Base-by-base conservation (phyloP, 2,329 filamentous ascomycete species). In the Chaetomium sp. region DNA sequence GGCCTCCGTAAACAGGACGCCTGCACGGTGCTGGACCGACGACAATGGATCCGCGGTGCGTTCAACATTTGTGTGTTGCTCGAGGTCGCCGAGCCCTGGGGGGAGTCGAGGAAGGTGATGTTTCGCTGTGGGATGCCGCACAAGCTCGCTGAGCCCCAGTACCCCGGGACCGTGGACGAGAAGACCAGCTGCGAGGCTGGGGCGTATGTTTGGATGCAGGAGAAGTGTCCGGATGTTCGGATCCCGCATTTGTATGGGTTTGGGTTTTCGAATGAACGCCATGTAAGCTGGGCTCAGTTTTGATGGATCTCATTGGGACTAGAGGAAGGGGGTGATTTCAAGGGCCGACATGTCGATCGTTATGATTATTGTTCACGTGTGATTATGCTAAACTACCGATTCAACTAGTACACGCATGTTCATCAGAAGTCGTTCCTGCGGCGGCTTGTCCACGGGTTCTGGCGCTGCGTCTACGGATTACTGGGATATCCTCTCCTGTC, bases 91-190 rank as follows among this genome's bases (percentile, higher is more conserved):
- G 8, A 8, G 37, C 37, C 37, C 8, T 8, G 37, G 8, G 8
- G 52, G 8, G 3, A 33, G 2, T 2, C 14, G 2, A 49, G 33
- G 14, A 60, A 56, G 53, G 35, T 59, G 42, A n/a, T 66, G 19
- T 51, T 69, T 19, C 64, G 67, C n/a, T 65, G 69, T 49, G 65
- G 70, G 49, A 57, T 71, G 55, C 68, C 68, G 34, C 68, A 68
- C 58, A 70, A 69, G 52, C 60, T 72, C 8, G 73, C 72, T 10
- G 74, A 75, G 53, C 54, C 51, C 11, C 57, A 49, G 32, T 58
- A 65, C 54, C 71, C 71, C 11, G 73, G 73, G 5, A 75, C 68
- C 43, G 67, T 69, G 7, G 69, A 76, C 32, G 73, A 77, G 64
- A 77, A 77, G 64, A 11, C 76, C 2, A 8, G 45, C 8, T 54